Evolutionary conservation across 495 filamentous ascomycete genomes (phyloP), one percentile per base, ranked within the genome.

Genomic region (Xylaria cubensis): DNA sequence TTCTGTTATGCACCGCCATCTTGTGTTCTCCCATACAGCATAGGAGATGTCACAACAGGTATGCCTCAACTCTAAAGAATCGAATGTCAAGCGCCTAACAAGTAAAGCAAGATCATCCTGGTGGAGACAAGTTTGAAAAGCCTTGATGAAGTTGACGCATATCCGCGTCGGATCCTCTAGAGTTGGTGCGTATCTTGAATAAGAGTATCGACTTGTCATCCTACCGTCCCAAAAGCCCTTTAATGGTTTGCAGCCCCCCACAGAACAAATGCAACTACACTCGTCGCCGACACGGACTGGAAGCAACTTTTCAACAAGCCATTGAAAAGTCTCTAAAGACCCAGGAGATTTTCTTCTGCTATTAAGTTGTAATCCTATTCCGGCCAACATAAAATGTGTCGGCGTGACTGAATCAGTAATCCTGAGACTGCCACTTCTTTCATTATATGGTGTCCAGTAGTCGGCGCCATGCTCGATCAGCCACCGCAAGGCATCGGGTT

Each of bases 391-490:
- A 9, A n/a, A 50, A 50, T 65, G 63, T 21, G 44, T 26, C 42
- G 63, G 63, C 5, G 63, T 65, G 44, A n/a, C 24, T 46, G 39
- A 6, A 26, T 1, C 21, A 10, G 4, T 1, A 29, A n/a, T 65
- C 21, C 1, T n/a, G 24, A 15, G 8, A 3, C 19, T 32, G 29
- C 34, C 42, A 44, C 4, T 10, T 8, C 63, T 41, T 50, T 17
- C 63, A 34, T 19, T 50, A 0, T 50, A 9, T 50, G 63, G 63
- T 34, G 63, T 65, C 63, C 63, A 51, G 10, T 65, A 65, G 44
- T 65, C 26, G 17, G 42, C 44, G 26, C 63, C 63, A 19, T 65
- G 63, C 44, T 65, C 63, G 24, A 65, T 65, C 4, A 65, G 17
- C 63, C 63, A 65, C 4, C 63, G 44, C 26, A 39, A 17, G 2